Evolutionary conservation across 2,329 filamentous ascomycete genomes (phyloP), one percentile per base, ranked within the genome.

Genomic region (Hypoxylon rubiginosum): DNA sequence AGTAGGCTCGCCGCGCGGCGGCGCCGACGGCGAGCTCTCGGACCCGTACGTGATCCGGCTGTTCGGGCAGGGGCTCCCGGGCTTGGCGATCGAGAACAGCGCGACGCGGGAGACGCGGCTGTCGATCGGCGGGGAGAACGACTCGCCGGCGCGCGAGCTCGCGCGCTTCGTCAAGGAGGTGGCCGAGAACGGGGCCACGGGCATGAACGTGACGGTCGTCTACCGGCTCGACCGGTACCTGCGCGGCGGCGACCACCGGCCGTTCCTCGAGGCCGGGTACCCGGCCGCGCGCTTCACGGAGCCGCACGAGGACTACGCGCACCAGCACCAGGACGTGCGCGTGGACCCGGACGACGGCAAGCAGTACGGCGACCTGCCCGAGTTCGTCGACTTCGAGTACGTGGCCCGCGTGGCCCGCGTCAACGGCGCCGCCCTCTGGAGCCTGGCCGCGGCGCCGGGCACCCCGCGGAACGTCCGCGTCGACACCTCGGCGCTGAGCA

Each of bases 331-430:
- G 75, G 81, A 88, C 64, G 69, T 84, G 0, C 79, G 85, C 0
- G 78, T 84, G n/a, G n/a, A n/a, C n/a, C n/a, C n/a, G 11, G 70
- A 68, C 6, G 78, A 81, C 51, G 84, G 83, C 1, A 82, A 79
- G 24, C 82, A 85, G 61, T 88, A 85, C 67, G 86, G 86, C 26
- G 86, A 89, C 59, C 70, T 88, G 4, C 75, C 82, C 7, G 82
- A 87, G 60, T 88, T 86, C 67, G 83, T 85, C n/a, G 86, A 89
- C 72, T 87, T 82, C 62, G 82, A 85, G 3, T 88, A 80, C 72
- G 82, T 83, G 1, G 78, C 84, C 0, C 81, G 86, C 9, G 85
- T 88, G 0, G 85, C 80, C 0, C 82, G 81, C 58, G 85, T 88
- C 28, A 87, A 87, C 66, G 79, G 84, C 1, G 86, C 85, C 0